phyloP scores from a whole-genome alignment of 2,329 filamentous ascomycete species.

The Monilinia polystroma region DNA sequence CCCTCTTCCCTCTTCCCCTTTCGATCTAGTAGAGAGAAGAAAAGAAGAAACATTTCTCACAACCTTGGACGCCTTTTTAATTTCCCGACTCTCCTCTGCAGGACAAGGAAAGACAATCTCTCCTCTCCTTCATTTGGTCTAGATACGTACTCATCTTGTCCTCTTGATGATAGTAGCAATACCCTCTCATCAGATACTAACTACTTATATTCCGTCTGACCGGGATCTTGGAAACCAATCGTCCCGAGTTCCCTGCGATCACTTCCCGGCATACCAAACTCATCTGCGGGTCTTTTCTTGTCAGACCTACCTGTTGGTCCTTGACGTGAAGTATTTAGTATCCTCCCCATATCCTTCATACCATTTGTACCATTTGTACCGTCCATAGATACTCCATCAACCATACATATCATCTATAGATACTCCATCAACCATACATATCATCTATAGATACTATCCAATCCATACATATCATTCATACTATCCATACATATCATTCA shows the following conservation, averaged over 20 bases:
- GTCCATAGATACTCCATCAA: no score
- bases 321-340: no score
- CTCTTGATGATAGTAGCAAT: no score
- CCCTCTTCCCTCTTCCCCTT: not conserved
- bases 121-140: not conserved
- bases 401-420: no score
- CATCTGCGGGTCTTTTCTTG: slow-evolving; percentile 13
- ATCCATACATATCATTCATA: no score
- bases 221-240: slow-evolving; percentile 18
- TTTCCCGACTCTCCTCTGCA: not conserved
- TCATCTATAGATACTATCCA: no score
- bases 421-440: no score
- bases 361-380: no score
- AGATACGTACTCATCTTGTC: not conserved
- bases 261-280: slow-evolving; percentile 16
- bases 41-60: not conserved
- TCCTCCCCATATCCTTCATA: no score
- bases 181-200: not conserved
- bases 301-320: slow-evolving; percentile 4
- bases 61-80: not conserved
- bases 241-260: slow-evolving; percentile 22
- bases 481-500: no score
- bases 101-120: not conserved
- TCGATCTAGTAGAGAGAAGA: not conserved
- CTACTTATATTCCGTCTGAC: not conserved